Conservation (phyloP, 2,329 filamentous ascomycete species). For the Teratosphaeria viscida region DNA sequence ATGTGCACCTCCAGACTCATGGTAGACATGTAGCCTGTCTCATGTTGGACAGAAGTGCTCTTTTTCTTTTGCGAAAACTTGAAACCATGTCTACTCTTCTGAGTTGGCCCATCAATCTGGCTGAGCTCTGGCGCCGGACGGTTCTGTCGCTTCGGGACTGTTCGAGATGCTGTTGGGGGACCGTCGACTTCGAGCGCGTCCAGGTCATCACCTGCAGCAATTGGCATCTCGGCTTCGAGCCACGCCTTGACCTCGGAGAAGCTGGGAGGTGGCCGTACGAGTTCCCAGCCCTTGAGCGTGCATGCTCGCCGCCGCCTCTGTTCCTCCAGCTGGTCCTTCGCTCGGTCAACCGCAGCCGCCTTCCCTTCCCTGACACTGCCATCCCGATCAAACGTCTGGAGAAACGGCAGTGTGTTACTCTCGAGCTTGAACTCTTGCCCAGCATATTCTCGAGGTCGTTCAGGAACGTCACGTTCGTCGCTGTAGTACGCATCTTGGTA, state of each 20-base stretch:
- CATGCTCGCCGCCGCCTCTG: conserved; percentile 47
- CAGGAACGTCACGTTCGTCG: conserved; percentile 70
- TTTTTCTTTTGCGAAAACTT: conserved; percentile 72
- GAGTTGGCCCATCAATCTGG: conserved; percentile 82
- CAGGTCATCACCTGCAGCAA: conserved; percentile 8
- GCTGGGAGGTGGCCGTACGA: conserved; percentile 59
- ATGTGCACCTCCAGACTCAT: conserved; percentile 92
- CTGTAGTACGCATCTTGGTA: conserved; percentile 84
- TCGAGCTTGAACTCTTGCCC: conserved; percentile 73
- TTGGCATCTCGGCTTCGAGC: conserved; percentile 38
- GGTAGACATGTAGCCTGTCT: conserved; percentile 88
- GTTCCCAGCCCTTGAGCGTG: conserved; percentile 63
- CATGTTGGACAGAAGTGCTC: conserved; percentile 67
- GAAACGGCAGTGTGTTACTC: conserved; percentile 64
- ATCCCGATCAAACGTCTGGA: conserved; percentile 54
- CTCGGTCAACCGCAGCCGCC: conserved; percentile 45
- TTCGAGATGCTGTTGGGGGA: conserved; percentile 13
- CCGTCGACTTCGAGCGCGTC: conserved; percentile 20
- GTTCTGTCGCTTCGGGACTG: conserved; percentile 21
- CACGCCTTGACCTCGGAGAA: conserved; percentile 59
- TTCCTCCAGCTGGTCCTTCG: conserved; percentile 41
- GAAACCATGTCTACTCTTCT: conserved; percentile 69
- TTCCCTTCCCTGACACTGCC: conserved; percentile 46
- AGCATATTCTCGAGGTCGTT: conserved; percentile 69
- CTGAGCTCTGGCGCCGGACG: conserved; percentile 44